Conservation (phyloP, 2,329 filamentous ascomycete genomes). For the Neofusicoccum ribis region DNA sequence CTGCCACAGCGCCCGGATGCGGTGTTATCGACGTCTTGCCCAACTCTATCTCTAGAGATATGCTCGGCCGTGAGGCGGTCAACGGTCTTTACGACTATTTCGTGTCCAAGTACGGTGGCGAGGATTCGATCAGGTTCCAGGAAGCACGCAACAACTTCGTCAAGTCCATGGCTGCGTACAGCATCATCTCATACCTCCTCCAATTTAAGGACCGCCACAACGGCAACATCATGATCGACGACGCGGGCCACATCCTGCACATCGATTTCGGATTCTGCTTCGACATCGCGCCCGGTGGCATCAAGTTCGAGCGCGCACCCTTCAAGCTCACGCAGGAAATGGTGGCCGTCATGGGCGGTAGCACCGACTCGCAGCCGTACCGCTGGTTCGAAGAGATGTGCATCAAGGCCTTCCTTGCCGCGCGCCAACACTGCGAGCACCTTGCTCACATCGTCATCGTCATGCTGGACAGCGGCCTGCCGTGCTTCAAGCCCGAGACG, state of each 20-base stretch:
- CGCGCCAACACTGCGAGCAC: constrained; percentile 82
- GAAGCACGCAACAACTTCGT: constrained; percentile 95
- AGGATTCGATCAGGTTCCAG: constrained; percentile 93
- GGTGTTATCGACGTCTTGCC: constrained; percentile 97
- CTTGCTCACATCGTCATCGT: constrained; percentile 84
- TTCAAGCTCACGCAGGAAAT: constrained; percentile 98
- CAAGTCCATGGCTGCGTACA: constrained; percentile 99
- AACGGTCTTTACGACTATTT: constrained; percentile 99
- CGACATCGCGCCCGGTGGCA: constrained; percentile 94
- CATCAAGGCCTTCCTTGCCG: constrained; percentile 90
- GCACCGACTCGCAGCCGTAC: constrained; percentile 79
- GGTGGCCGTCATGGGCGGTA: constrained; percentile 97
- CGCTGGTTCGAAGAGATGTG: constrained; percentile 96
- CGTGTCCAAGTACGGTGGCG: constrained; percentile 92
- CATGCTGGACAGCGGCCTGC: constrained; percentile 94
- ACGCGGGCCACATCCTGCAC: constrained; percentile 94
- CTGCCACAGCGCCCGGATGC: constrained; percentile 93
- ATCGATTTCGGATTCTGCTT: constrained; percentile 99
- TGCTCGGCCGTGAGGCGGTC: constrained; percentile 96
- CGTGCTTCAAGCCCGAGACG: constrained; percentile 96
- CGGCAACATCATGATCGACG: constrained; percentile 99
- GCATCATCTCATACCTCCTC: constrained; percentile 90
- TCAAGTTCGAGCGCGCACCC: constrained; percentile 95
- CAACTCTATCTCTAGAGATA: constrained; percentile 96
- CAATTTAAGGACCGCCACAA: constrained; percentile 99